phyloP scores from a whole-genome alignment of 768 basidiomycete genomes.

The Tulasnella sp. region DNA sequence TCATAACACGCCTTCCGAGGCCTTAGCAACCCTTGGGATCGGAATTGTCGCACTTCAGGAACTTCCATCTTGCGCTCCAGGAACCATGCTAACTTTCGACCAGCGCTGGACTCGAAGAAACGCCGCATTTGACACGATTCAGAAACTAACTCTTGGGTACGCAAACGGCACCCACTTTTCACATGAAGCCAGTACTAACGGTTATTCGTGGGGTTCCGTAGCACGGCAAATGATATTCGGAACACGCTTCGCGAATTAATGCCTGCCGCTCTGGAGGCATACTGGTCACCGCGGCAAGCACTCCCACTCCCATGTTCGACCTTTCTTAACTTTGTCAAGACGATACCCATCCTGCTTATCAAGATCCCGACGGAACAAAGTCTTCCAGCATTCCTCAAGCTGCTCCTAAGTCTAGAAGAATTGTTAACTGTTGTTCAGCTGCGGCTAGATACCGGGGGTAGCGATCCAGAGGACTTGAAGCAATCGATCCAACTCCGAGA shows the following conservation, averaged over 20 bases:
- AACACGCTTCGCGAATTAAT: background rate
- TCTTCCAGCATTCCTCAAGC: background rate
- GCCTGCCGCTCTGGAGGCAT: background rate
- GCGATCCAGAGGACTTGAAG: background rate
- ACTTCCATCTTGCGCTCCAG: background rate
- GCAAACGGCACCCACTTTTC: background rate
- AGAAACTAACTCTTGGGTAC: background rate
- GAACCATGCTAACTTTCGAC: background rate
- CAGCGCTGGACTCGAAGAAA: background rate
- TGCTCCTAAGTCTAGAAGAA: background rate
- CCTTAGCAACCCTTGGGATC: background rate
- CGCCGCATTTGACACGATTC: background rate
- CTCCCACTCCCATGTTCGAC: background rate
- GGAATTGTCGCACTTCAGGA: background rate
- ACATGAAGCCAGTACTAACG: background rate
- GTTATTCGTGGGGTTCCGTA: background rate
- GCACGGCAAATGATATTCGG: background rate
- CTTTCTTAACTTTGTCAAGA: background rate
- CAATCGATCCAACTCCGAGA: background rate
- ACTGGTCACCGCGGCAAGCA: background rate
- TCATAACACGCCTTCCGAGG: background rate
- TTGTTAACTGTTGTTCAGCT: background rate
- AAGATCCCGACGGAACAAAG: background rate
- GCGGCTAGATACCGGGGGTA: background rate
- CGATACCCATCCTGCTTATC: background rate